Evolutionary conservation across 768 basidiomycete genomes (phyloP).

Genomic region (Mycena chlorophos): DNA sequence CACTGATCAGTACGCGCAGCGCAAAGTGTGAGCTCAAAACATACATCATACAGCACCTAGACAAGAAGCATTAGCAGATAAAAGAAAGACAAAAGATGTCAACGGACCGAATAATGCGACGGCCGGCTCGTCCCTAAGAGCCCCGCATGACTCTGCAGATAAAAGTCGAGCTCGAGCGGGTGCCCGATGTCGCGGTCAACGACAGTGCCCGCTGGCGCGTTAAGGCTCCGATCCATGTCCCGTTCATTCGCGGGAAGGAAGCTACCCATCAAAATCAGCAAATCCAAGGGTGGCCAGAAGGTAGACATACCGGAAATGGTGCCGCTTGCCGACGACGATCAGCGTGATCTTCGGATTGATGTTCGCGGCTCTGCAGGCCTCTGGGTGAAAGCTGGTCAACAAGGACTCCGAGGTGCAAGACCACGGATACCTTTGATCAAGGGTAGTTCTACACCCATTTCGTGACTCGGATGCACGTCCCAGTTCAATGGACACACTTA

Average conservation of each 20-base stretch:
- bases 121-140: slow-evolving; percentile 70
- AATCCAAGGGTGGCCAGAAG: too few relatives aligned
- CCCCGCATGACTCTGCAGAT: slow-evolving; percentile 75
- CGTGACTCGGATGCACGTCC: neutral
- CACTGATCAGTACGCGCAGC: neutral
- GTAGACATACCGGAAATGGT: slow-evolving; percentile 53
- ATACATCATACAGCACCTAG: slow-evolving; percentile 32
- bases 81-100: too few relatives aligned
- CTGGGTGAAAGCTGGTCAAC: slow-evolving; percentile 39
- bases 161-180: slow-evolving; percentile 76
- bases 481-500: slow-evolving; percentile 23
- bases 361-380: slow-evolving; percentile 57
- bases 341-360: slow-evolving; percentile 72
- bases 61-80: too few relatives aligned
- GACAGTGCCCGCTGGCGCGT: slow-evolving; percentile 77
- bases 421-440: slow-evolving; percentile 54
- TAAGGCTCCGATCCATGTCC: slow-evolving; percentile 66
- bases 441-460: slow-evolving; percentile 52
- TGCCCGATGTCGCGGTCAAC: slow-evolving; percentile 70
- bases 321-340: slow-evolving; percentile 78
- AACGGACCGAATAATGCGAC: slow-evolving; percentile 48
- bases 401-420: slow-evolving; percentile 22
- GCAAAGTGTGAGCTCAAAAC: neutral
- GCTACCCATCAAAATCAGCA: too few relatives aligned
- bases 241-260: slow-evolving; percentile 7